Conservation (phyloP, 129 eudicot species). For the Lonicera japonica region DNA sequence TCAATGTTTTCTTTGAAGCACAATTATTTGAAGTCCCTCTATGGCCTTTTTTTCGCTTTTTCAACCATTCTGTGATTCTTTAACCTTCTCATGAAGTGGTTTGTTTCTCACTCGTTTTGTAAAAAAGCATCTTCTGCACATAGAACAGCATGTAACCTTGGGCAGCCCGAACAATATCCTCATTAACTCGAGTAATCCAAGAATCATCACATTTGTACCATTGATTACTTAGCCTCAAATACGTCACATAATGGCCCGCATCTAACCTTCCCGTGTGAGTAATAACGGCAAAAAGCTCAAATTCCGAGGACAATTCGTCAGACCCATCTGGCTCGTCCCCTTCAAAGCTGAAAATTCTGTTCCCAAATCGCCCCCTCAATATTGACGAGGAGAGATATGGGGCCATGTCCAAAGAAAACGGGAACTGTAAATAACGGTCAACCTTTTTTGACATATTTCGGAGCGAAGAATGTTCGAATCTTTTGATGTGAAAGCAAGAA, state of each 20-base stretch:
- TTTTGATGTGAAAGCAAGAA: slow-evolving; percentile 80
- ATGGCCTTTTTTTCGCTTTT: too few species aligned
- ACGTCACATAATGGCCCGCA: slow-evolving; percentile 85
- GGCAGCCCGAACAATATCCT: slow-evolving; percentile 66
- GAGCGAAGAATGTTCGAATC: slow-evolving; percentile 72
- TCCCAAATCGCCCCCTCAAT: slow-evolving; percentile 68
- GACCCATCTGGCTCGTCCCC: slow-evolving; percentile 42
- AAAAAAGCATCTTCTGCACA: slow-evolving; percentile 85
- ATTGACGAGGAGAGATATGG: slow-evolving; percentile 88
- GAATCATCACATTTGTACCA: slow-evolving; percentile 98
- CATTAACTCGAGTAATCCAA: slow-evolving; percentile 85
- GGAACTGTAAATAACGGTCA: slow-evolving; percentile 81
- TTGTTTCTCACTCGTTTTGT: slow-evolving; percentile 48
- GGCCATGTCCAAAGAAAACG: slow-evolving; percentile 78
- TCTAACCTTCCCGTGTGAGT: slow-evolving; percentile 81
- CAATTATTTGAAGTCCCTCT: not conserved
- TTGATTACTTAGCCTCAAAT: slow-evolving; percentile 68
- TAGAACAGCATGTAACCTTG: slow-evolving; percentile 96
- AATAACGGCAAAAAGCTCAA: slow-evolving; percentile 87
- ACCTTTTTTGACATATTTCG: slow-evolving; percentile 71
- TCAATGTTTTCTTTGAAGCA: not conserved
- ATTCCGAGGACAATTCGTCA: slow-evolving; percentile 50
- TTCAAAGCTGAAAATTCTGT: slow-evolving; percentile 56
- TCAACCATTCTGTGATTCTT: not conserved
- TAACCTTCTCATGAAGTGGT: slow-evolving; percentile 22